Percentiles rank a stretch among this genome's conserved stretches.
phyloP scores from a whole-genome alignment of 1,139 yeast genomes.

The Suhomyces wounanorum region DNA sequence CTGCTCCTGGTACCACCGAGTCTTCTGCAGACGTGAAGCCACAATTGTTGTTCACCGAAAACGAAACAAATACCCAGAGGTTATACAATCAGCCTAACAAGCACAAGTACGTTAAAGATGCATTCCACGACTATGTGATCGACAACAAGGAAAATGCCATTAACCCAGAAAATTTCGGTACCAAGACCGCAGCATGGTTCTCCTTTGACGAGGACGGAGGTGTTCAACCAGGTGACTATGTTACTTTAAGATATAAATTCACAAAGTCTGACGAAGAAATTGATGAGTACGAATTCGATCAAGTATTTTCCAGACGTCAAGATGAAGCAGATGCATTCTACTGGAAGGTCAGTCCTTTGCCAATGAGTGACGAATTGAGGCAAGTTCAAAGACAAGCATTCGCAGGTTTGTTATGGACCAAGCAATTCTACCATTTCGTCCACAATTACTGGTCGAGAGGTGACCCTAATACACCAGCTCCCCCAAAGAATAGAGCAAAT shows the following conservation, averaged over 20 bases:
- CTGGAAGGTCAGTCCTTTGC: constrained; percentile 87
- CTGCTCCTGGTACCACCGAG: constrained; percentile 78
- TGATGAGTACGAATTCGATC: constrained; percentile 79
- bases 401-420: constrained; percentile 93
- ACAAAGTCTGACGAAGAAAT: constrained; percentile 52
- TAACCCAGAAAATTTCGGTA: constrained; percentile 70
- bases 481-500: constrained; percentile 77
- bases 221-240: constrained; percentile 87
- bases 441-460: constrained; percentile 90
- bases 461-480: constrained; percentile 77
- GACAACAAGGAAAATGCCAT: constrained; percentile 60
- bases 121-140: constrained; percentile 82
- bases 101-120: constrained; percentile 74
- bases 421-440: constrained; percentile 87
- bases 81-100: constrained; percentile 66
- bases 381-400: constrained; percentile 92
- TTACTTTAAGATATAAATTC: constrained; percentile 80
- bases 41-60: constrained; percentile 77
- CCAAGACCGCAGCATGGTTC: constrained; percentile 82
- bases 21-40: constrained; percentile 73
- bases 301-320: constrained; percentile 70
- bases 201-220: constrained; percentile 73
- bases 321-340: constrained; percentile 94
- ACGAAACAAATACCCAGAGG: constrained; percentile 75
- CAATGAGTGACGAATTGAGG: constrained; percentile 79